phyloP scores from a whole-genome alignment of 1,139 yeast species.

The Blastobotrys aristatus region DNA sequence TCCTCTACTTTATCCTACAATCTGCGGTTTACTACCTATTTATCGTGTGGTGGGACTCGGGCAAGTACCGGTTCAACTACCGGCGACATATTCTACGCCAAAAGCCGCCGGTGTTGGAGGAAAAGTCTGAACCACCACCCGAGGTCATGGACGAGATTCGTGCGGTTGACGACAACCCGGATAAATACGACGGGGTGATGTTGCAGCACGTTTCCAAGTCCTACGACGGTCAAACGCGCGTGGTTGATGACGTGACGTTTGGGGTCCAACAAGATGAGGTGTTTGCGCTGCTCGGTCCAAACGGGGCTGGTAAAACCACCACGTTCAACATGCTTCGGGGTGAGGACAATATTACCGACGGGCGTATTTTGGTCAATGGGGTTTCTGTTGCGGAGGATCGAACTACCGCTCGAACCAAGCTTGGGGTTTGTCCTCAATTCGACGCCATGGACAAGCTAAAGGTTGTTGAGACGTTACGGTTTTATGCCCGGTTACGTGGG shows the following conservation, averaged over 20 bases:
- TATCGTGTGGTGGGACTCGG: constrained; percentile 36
- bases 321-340: constrained; percentile 66
- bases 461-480: constrained; percentile 32
- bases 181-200: constrained; percentile 27
- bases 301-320: constrained; percentile 98
- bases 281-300: constrained; percentile 68
- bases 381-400: constrained; percentile 29
- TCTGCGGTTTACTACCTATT: constrained; percentile 23
- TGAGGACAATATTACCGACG: constrained; percentile 31
- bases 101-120: background rate
- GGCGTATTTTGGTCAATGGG: constrained; percentile 32
- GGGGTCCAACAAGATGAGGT: constrained; percentile 35
- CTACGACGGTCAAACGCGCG: constrained; percentile 27
- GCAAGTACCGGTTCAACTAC: constrained; percentile 22
- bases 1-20: constrained; percentile 33
- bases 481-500: constrained; percentile 35
- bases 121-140: constrained; percentile 4
- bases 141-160: constrained; percentile 20
- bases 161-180: constrained; percentile 18
- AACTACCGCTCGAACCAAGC: constrained; percentile 30
- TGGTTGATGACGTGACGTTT: constrained; percentile 35
- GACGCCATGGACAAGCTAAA: constrained; percentile 38
- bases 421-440: constrained; percentile 39
- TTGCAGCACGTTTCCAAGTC: constrained; percentile 30
- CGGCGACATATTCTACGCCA: constrained; percentile 2